These are phyloP conservation scores for Fomitopsis serialis DNA, from an alignment of 768 basidiomycete species.

Conservation along the genomic window DNA sequence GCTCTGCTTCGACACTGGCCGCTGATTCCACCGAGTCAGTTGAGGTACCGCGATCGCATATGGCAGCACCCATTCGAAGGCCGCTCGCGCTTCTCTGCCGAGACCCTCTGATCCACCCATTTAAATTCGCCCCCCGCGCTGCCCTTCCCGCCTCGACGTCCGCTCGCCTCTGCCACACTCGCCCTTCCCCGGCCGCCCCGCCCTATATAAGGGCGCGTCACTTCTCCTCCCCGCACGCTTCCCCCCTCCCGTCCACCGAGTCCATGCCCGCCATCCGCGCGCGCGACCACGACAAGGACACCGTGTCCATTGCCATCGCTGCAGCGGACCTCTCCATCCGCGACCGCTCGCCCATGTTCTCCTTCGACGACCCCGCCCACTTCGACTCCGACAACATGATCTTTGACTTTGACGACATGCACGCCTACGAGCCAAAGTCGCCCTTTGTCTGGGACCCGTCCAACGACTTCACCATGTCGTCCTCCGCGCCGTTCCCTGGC, in stretches of 20 bases:
- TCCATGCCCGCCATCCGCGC: conserved; percentile 39
- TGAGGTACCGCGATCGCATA: conserved; percentile 29
- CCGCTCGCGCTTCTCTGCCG: conserved; percentile 28
- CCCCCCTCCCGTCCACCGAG: conserved; percentile 15
- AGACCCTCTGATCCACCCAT: conserved; percentile 38
- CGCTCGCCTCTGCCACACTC: conserved; percentile 20
- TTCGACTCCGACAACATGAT: conserved; percentile 50
- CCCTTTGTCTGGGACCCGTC: conserved; percentile 35
- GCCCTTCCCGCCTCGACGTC: conserved; percentile 8
- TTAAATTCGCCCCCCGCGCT: conserved; percentile 24
- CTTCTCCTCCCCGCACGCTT: conserved; percentile 23
- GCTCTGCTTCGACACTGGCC: conserved; percentile 8
- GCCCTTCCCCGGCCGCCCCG: conserved; percentile 26
- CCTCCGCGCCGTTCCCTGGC: conserved; percentile 36
- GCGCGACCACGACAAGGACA: conserved; percentile 31
- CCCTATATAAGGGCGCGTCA: conserved; percentile 31
- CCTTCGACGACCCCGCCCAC: conserved; percentile 20
- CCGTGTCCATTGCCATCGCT: conserved; percentile 18
- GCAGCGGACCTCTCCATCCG: conserved; percentile 22
- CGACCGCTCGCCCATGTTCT: conserved; percentile 23
- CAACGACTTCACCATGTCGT: conserved; percentile 32
- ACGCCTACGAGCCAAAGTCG: conserved; percentile 22
- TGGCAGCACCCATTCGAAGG: conserved; percentile 28
- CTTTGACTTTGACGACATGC: conserved; percentile 53
- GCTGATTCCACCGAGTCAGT: conserved; percentile 40